phyloP scores from a whole-genome alignment of 2,329 filamentous ascomycete species.

The Intubia oerlemansii region DNA sequence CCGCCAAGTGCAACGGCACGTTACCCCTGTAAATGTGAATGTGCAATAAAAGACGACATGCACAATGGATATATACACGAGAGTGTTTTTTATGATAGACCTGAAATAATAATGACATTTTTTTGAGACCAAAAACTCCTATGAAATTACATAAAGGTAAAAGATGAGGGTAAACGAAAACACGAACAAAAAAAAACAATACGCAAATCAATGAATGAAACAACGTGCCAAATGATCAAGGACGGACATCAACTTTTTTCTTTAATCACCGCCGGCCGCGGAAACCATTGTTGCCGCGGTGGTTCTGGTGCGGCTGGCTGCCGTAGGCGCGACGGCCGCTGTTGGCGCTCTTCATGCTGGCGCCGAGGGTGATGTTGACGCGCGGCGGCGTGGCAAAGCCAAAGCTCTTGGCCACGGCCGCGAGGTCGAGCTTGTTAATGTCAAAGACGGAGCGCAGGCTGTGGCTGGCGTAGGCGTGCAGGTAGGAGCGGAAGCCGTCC shows the following conservation, averaged over 20 bases:
- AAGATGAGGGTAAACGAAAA: no score
- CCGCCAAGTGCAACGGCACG: constrained; percentile 8
- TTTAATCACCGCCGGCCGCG: no score
- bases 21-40: constrained; percentile 2
- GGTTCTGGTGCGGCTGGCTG: constrained; percentile 52
- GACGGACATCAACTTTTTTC: no score
- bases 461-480: constrained; percentile 87
- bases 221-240: no score
- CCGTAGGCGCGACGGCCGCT: constrained; percentile 43
- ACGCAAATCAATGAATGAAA: background rate
- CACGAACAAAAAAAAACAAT: background rate
- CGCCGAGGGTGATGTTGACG: constrained; percentile 58
- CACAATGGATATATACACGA: background rate
- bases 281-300: constrained; percentile 4
- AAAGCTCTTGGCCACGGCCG: constrained; percentile 69
- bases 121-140: background rate
- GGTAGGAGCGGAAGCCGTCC: constrained; percentile 68
- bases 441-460: constrained; percentile 67
- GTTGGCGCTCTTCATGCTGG: constrained; percentile 34
- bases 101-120: background rate
- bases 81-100: background rate
- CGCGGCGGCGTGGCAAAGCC: constrained; percentile 59
- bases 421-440: constrained; percentile 59
- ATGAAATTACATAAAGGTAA: no score
- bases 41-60: background rate